Conservation (phyloP, 257 asterid genomes). For the Striga asiatica region DNA sequence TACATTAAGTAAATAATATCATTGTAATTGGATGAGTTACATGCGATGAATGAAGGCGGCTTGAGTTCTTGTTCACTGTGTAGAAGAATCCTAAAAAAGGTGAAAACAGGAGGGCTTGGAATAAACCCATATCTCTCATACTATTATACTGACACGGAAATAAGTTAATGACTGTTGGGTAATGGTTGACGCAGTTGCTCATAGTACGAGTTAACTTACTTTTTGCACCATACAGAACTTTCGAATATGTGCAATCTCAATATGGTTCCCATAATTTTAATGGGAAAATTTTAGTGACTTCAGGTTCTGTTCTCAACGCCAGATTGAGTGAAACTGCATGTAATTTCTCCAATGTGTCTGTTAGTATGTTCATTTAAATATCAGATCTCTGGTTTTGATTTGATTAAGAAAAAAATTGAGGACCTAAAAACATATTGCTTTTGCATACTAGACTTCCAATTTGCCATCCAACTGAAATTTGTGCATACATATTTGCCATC, state of each 20-base stretch:
- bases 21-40: not conserved
- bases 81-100: not conserved
- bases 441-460: too few species aligned
- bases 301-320: not conserved
- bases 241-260: too few species aligned
- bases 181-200: too few species aligned
- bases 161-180: too few species aligned
- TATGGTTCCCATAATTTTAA: too few species aligned
- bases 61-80: not conserved
- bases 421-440: not conserved
- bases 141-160: not conserved
- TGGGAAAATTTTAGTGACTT: too few species aligned
- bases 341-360: not conserved
- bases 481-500: not conserved
- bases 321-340: not conserved
- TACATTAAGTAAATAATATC: not conserved
- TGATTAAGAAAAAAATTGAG: not conserved
- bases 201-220: too few species aligned
- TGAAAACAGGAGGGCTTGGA: not conserved
- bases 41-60: slow-evolving; percentile 3
- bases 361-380: not conserved
- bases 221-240: too few species aligned
- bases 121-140: not conserved
- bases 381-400: too few species aligned
- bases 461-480: not conserved